Base-by-base conservation (phyloP, 352 stramenopile genomes). In the Pythium phragmiticola region DNA sequence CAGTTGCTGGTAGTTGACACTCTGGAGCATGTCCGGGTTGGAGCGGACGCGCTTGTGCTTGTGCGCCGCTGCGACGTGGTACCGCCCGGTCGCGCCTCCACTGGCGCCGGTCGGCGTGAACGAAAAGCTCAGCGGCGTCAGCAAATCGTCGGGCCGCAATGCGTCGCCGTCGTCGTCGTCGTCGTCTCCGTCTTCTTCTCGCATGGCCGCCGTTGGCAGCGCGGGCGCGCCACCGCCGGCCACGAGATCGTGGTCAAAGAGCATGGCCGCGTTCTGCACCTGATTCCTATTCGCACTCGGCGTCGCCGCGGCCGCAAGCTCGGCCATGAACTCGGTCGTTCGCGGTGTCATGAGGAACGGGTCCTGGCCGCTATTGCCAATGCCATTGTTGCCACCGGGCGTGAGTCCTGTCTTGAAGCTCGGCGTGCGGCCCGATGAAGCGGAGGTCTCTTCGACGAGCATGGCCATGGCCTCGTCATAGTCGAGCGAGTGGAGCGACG, bases 21-120 rank as follows among this genome's bases (percentile, higher is more conserved):
- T 70, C 55, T 72, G 65, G 9, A 70, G 49, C 64, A 69, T 62
- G 42, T 75, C 65, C n/a, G 69, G 66, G 55, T 72, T 75, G 30
- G 69, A 75, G 14, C 60, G 52, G 28, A 72, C 64, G 47, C 69
- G 69, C 59, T 75, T 75, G 66, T 75, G 69, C 48, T 69, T 66
- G 62, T 75, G 64, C 43, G 60, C 37, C 7, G 69, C 41, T 14
- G 69, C 60, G 13, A 65, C 47, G 49, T 75, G 55, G 62, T 73
- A 75, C 16, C 56, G 54, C 16, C 52, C 37, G 39, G 21, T 57
- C 4, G 28, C n/a, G 33, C 23, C 55, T 7, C 46, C 28, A 3
- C 12, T 30, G 19, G 16, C 46, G 36, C 54, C 52, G 6, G 65
- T 67, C 13, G 65, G 58, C 48, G 59, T 68, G 49, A 72, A 68